These are phyloP conservation scores for Serendipita sp. DNA, from an alignment of 768 basidiomycete genomes.

Conservation along the genomic window DNA sequence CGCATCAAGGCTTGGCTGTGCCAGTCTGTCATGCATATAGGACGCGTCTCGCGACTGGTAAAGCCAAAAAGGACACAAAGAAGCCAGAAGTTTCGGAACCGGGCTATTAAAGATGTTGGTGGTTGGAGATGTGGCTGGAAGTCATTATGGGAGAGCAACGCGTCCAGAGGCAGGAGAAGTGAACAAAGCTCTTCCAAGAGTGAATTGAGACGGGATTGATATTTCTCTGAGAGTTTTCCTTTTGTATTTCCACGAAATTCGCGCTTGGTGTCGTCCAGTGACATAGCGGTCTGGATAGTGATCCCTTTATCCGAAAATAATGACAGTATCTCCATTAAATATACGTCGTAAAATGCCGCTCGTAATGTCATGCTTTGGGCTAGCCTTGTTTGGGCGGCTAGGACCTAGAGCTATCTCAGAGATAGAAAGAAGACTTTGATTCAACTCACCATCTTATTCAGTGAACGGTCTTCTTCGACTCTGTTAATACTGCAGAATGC, in stretches of 20 bases:
- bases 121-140: slow-evolving; percentile 43
- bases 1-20: slow-evolving; percentile 54
- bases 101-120: slow-evolving; percentile 42
- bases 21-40: slow-evolving; percentile 35
- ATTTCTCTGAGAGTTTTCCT: slow-evolving; percentile 29
- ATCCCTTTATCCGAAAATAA: slow-evolving; percentile 85
- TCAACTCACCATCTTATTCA: slow-evolving; percentile 62
- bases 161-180: slow-evolving; percentile 79
- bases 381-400: slow-evolving; percentile 80
- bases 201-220: slow-evolving; percentile 23
- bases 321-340: slow-evolving; percentile 68
- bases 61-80: slow-evolving; percentile 77
- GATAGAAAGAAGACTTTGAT: background rate
- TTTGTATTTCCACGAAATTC: no score
- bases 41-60: slow-evolving; percentile 38
- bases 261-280: background rate
- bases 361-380: slow-evolving; percentile 60
- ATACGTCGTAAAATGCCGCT: slow-evolving; percentile 61
- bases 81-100: slow-evolving; percentile 93
- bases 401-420: slow-evolving; percentile 31
- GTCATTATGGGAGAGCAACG: slow-evolving; percentile 54
- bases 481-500: slow-evolving; percentile 75
- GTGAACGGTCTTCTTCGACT: slow-evolving; percentile 74
- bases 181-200: slow-evolving; percentile 80
- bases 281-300: slow-evolving; percentile 65